Percentiles rank a stretch among this genome's conserved stretches.
phyloP scores from a whole-genome alignment of 2,329 filamentous ascomycete genomes.

The Ophiosphaerella herpotricha region DNA sequence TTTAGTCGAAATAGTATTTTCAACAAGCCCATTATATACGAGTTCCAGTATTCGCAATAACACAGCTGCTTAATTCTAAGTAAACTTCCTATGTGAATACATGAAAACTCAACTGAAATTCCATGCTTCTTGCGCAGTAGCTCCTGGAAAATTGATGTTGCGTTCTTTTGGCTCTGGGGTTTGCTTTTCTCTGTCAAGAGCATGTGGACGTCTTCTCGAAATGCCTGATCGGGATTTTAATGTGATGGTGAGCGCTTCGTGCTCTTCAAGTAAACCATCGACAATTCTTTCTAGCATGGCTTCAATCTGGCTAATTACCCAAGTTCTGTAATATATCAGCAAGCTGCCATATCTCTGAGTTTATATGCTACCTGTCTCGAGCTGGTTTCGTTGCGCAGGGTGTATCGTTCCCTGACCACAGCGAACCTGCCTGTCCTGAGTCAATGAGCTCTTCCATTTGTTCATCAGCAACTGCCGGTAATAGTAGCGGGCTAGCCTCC shows the following conservation, averaged over 20 bases:
- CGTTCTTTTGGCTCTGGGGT: slow-evolving; percentile 22
- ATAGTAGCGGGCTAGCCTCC: slow-evolving; percentile 4
- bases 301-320: slow-evolving; percentile 61
- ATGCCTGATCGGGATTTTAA: slow-evolving; percentile 47
- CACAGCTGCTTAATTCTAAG: slow-evolving; percentile 50
- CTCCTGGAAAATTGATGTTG: slow-evolving; percentile 59
- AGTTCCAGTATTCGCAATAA: slow-evolving; percentile 61
- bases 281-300: slow-evolving; percentile 58
- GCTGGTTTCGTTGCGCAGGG: background rate
- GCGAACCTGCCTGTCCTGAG: background rate
- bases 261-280: slow-evolving; percentile 57
- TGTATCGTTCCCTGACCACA: background rate
- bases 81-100: background rate
- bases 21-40: slow-evolving; percentile 57
- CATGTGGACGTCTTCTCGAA: slow-evolving; percentile 21
- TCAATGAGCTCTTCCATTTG: background rate
- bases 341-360: background rate
- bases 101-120: slow-evolving; percentile 53
- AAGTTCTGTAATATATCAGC: slow-evolving; percentile 24
- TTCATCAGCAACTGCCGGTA: background rate
- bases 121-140: slow-evolving; percentile 61
- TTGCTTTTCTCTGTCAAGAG: background rate
- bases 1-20: slow-evolving; percentile 59
- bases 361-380: slow-evolving; percentile 18
- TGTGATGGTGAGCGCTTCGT: slow-evolving; percentile 54